Conservation (phyloP, 2,329 filamentous ascomycete species). For the Cryphonectria parasitica region DNA sequence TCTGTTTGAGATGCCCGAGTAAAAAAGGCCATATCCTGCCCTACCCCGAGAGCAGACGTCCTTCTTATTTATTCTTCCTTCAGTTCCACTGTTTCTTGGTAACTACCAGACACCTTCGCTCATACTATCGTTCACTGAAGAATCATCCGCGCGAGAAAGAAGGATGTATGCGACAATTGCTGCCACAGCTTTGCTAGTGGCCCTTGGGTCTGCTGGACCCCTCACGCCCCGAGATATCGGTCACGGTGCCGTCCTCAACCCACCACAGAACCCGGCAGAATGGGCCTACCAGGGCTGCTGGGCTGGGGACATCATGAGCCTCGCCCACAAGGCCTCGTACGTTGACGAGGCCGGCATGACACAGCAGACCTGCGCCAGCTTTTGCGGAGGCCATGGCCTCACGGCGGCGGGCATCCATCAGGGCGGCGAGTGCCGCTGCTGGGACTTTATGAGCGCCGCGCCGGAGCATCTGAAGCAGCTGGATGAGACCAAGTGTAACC, state of each 20-base stretch:
- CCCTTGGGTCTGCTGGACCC: neutral
- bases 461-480: neutral
- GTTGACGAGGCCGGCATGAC: neutral
- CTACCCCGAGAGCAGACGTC: neutral
- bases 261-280: neutral
- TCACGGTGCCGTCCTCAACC: too few species aligned
- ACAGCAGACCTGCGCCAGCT: neutral
- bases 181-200: neutral
- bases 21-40: neutral
- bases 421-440: slow-evolving; percentile 5
- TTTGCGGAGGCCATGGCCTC: neutral
- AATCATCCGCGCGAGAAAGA: neutral
- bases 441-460: neutral
- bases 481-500: neutral
- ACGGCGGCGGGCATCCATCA: neutral
- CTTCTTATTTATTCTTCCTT: neutral
- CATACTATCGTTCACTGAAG: neutral
- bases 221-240: neutral
- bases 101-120: neutral
- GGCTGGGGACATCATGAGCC: neutral
- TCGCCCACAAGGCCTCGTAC: neutral
- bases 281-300: slow-evolving; percentile 16
- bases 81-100: neutral
- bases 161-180: neutral
- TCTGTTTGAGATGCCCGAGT: neutral